Conservation (phyloP, 1,139 yeast genomes). For the Candida neerlandica region DNA sequence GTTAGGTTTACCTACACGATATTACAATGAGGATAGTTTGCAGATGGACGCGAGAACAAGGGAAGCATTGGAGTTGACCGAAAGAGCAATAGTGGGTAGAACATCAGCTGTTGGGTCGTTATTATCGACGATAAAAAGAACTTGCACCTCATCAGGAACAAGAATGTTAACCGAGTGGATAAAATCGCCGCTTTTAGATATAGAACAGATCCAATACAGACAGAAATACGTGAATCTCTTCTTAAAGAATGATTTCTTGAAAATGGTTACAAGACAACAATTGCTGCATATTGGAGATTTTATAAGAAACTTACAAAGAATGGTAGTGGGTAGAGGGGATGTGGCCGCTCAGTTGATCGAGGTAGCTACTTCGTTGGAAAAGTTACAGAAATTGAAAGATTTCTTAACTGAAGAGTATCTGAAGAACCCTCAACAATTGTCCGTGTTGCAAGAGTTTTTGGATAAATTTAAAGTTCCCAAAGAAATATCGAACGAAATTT, state of each 20-base stretch:
- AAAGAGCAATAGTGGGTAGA: constrained; percentile 55
- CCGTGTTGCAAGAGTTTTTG: constrained; percentile 23
- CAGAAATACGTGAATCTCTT: constrained; percentile 66
- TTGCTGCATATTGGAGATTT: constrained; percentile 40
- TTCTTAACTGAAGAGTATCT: constrained; percentile 23
- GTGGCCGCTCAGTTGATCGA: constrained; percentile 31
- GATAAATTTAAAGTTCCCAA: constrained; percentile 31
- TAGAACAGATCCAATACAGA: constrained; percentile 56
- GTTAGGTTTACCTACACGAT: constrained; percentile 40
- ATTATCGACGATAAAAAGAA: constrained; percentile 64
- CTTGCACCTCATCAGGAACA: constrained; percentile 81
- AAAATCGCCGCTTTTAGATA: constrained; percentile 72
- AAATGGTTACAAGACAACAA: constrained; percentile 27
- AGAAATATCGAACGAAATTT: constrained; percentile 29
- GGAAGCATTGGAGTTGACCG: constrained; percentile 73
- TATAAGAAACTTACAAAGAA: constrained; percentile 39
- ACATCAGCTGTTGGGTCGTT: constrained; percentile 68
- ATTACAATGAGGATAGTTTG: constrained; percentile 53
- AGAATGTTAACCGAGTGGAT: constrained; percentile 80
- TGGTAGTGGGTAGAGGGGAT: constrained; percentile 41
- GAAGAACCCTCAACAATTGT: constrained; percentile 13
- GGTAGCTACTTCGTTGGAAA: constrained; percentile 36
- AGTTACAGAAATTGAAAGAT: constrained; percentile 26
- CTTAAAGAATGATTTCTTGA: constrained; percentile 37
- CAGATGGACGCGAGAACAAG: constrained; percentile 84